Base-by-base conservation (phyloP, 2,329 filamentous ascomycete genomes). In the Penicillium sp. region DNA sequence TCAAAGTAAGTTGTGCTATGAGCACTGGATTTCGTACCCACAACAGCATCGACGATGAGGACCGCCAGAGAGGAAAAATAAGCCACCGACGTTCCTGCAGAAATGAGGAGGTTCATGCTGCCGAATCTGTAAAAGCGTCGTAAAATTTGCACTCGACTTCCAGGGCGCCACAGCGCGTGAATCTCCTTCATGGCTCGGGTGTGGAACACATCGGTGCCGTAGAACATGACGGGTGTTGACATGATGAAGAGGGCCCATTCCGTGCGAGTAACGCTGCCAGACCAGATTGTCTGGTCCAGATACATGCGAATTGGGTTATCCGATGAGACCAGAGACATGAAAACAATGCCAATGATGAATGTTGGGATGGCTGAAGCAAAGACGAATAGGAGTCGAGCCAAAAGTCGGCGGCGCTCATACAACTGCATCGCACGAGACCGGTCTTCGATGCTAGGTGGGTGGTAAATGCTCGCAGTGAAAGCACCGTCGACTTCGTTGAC, bases 71-170 rank as follows among this genome's bases (percentile, higher is more conserved):
- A 95, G 0, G 90, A 86, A 55, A 95, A 76, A 68, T 95, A 96
- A 1, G 92, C 92, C 54, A 96, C 90, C 2, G 84, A 87, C 0
- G 92, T 95, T 5, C 91, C 92, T 2, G 95, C 79, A 7, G 88
- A 94, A 72, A 96, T 92, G 53, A 96, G 81, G 76, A 95, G 87
- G 67, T 95, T 95, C 92, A 96, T 96, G 75, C 91, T 96, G 8
- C 92, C 92, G 64, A 96, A 96, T n/a, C 88, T 85, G 69, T 91
- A 90, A 65, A 96, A 92, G 13, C 92, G 80, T 60, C 87, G 82
- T 14, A 89, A 62, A 4, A 95, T 68, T 0, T 90, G 88, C 1
- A 86, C 86, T 33, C 81, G 83, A 66, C 90, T 95, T 25, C 84
- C 82, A 2, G 76, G 84, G 20, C 87, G 81, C 92, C 92, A 96